Conservation (phyloP, 192 early-diverging fungal species). For the Coemansia sp. region DNA sequence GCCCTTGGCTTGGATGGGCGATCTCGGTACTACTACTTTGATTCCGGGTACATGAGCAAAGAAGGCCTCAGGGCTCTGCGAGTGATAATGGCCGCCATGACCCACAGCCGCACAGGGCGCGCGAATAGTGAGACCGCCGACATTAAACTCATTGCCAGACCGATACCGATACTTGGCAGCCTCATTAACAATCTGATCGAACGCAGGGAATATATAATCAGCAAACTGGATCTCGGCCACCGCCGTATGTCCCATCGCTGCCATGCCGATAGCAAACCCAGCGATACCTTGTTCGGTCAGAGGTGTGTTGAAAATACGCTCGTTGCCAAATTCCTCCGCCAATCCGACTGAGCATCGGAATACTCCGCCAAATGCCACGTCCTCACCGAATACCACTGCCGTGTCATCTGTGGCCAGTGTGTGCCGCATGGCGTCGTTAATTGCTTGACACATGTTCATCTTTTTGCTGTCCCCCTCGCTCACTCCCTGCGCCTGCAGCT, state of each 20-base stretch:
- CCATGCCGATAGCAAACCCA: conserved; percentile 94
- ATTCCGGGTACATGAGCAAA: conserved; percentile 95
- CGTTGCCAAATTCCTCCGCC: conserved; percentile 83
- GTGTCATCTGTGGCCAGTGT: conserved; percentile 85
- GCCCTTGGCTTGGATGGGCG: conserved; percentile 95
- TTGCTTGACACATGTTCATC: conserved; percentile 91
- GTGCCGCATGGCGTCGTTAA: conserved; percentile 93
- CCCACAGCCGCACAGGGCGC: conserved; percentile 93
- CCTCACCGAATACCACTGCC: conserved; percentile 95
- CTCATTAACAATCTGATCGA: conserved; percentile 98
- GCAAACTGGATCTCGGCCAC: conserved; percentile 99
- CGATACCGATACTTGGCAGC: conserved; percentile 97
- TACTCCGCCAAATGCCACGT: conserved; percentile 97
- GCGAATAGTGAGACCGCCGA: conserved; percentile 86
- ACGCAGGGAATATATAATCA: conserved; percentile 97
- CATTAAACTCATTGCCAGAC: conserved; percentile 88
- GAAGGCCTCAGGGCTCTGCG: conserved; percentile 89
- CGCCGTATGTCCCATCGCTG: conserved; percentile 90
- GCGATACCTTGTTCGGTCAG: conserved; percentile 94
- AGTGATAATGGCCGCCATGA: conserved; percentile 96
- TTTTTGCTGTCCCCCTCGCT: conserved; percentile 60
- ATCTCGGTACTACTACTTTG: conserved; percentile 89
- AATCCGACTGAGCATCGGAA: conserved; percentile 93
- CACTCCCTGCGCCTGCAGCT: conserved; percentile 63
- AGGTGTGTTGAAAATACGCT: conserved; percentile 96